These are phyloP conservation scores for Effrenium voratum DNA, from an alignment of 73 alveolate species.

Conservation along the genomic window DNA sequence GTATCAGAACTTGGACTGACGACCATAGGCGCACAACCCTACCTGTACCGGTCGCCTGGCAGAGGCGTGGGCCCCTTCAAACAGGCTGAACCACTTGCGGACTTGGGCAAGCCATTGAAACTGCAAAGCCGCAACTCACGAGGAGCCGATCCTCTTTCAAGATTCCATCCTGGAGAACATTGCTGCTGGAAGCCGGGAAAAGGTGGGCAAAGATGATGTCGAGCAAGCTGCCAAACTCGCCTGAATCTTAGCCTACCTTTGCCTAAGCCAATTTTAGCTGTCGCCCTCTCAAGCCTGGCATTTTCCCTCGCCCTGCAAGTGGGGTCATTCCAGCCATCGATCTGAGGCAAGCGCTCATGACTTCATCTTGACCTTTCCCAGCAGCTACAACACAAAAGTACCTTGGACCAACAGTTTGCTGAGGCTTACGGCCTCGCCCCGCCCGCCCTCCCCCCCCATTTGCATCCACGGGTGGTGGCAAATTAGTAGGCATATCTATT, in stretches of 20 bases:
- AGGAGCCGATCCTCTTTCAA: conserved; percentile 92
- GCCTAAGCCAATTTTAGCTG: background rate
- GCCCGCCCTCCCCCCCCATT: no score
- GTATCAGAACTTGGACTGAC: no score
- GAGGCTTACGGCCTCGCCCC: no score
- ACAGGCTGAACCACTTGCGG: no score
- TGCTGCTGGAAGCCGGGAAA: conserved; percentile 6
- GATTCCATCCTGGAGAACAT: conserved; percentile 64
- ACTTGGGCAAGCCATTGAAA: no score
- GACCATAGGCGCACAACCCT: no score
- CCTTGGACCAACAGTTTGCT: no score
- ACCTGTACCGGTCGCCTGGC: no score
- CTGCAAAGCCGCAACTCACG: no score
- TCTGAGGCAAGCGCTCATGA: conserved; percentile 87
- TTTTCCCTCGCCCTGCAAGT: background rate
- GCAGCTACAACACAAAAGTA: conserved; percentile 68
- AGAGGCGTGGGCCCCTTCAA: no score
- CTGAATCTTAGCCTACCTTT: background rate
- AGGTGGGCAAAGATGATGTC: conserved; percentile 65
- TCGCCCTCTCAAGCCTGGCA: background rate
- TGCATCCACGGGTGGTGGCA: no score
- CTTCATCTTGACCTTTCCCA: conserved; percentile 69
- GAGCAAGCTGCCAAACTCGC: conserved; percentile 65
- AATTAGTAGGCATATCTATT: no score
- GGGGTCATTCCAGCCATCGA: background rate